phyloP scores from a whole-genome alignment of 345 rosid genomes.

The Bretschneidera sinensis region DNA sequence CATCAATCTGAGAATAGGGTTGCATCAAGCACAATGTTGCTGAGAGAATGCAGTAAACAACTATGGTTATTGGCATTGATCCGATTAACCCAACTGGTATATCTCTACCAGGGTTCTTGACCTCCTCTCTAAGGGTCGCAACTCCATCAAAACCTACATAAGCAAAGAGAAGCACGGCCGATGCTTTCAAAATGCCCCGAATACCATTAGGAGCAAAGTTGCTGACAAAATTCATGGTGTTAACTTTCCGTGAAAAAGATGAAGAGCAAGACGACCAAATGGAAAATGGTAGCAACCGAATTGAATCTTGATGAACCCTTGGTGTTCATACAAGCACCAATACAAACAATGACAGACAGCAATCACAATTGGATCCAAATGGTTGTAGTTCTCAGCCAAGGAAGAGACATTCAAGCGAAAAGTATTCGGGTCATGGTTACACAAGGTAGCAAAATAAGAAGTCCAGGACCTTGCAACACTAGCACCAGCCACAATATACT shows the following conservation, averaged over 20 bases:
- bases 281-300: conserved; percentile 46
- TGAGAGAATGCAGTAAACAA: conserved; percentile 44
- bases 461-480: conserved; percentile 83
- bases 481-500: conserved; percentile 66
- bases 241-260: conserved; percentile 43
- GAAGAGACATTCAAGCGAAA: conserved; percentile 42
- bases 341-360: conserved; percentile 21
- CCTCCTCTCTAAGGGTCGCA: conserved; percentile 63
- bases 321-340: conserved; percentile 42
- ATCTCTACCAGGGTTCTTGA: conserved; percentile 55
- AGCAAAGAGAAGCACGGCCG: conserved; percentile 61
- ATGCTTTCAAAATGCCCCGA: conserved; percentile 42
- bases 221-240: conserved; percentile 27
- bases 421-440: conserved; percentile 45
- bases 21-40: conserved; percentile 46
- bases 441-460: conserved; percentile 73
- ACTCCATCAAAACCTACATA: conserved; percentile 62
- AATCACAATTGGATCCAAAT: conserved; percentile 59
- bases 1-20: conserved; percentile 39
- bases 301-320: conserved; percentile 58
- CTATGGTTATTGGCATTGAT: conserved; percentile 41
- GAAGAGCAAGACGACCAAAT: conserved; percentile 39
- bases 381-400: conserved; percentile 29
- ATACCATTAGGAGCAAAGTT: conserved; percentile 47
- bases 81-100: conserved; percentile 62